Evolutionary conservation across 2,329 filamentous ascomycete species (phyloP), one percentile per base, ranked within the genome.

Genomic region (Chrysosphaeria jannelii): DNA sequence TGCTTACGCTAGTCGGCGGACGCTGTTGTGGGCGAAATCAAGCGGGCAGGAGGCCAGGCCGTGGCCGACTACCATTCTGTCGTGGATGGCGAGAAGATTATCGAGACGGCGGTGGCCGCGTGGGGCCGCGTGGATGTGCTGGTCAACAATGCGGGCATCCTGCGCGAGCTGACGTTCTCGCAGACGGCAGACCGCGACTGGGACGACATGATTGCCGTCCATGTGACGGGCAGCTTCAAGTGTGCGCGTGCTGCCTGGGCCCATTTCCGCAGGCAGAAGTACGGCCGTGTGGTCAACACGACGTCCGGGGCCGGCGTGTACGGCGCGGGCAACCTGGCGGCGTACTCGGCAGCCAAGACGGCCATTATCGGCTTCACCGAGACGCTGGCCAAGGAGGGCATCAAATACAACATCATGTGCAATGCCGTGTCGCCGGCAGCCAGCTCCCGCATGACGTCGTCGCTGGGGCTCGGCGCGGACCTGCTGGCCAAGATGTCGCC

Each of bases 231-330:
- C 36, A 69, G 78, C 39, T 97, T 89, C 59, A 93, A 90, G 62
- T 89, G 75, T 45, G 60, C 85, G 30, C 68, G 66, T 45, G 85
- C 85, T 31, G 85, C 85, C 24, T 97, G 85, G 81, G 78, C 81
- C 29, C 57, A 93, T 48, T 93, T 97, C 60, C 63, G 81, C 40
- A 93, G 93, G 53, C 85, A 97, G 51, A 93, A 91, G 62, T 97
- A 75, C 44, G 85, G 85, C 31, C 65, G 85, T 37, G 57, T 97
- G 34, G 90, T 97, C 51, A 93, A 88, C 57, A 93, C 85, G 13
- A 65, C 81, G 18, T 93, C 81, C n/a, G 78, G 78, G 27, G 79
- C 85, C 30, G 85, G 85, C 37, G 57, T 97, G 25, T 93, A 89
- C 43, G 85, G 85, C 39, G 85, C 64, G 50, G 93, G 91, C 40